Percentiles rank a stretch among this genome's conserved stretches.
phyloP scores from a whole-genome alignment of 1,284 basidiomycete species.

The Uromyces viciae-fabae region DNA sequence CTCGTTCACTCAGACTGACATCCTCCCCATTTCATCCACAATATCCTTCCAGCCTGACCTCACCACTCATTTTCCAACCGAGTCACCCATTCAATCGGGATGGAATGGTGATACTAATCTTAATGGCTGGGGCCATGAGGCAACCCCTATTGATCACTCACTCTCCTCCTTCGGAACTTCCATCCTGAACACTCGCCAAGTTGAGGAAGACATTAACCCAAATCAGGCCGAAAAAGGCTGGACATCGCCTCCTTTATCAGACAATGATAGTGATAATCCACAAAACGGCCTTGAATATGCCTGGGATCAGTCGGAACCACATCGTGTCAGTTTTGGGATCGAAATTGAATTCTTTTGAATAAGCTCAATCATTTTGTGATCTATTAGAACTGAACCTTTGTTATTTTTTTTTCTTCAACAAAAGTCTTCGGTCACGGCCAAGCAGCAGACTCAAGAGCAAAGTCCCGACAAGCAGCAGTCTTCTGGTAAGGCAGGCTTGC shows the following conservation, averaged over 20 bases:
- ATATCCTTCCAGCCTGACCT: neutral
- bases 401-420: neutral
- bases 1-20: conserved; percentile 6
- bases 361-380: neutral
- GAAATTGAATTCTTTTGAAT: neutral
- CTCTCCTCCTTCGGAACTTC: conserved; percentile 9
- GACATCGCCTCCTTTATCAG: conserved; percentile 7
- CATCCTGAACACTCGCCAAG: neutral
- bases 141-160: neutral
- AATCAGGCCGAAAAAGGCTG: conserved; percentile 1
- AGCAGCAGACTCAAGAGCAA: neutral
- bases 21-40: conserved; percentile 3
- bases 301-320: conserved; percentile 10
- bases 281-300: neutral
- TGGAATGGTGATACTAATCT: conserved; percentile 36
- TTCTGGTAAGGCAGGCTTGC: conserved; percentile 3
- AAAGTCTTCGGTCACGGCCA: conserved; percentile 8
- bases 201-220: neutral
- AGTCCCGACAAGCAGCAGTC: neutral
- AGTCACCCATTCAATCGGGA: conserved; percentile 14
- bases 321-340: neutral
- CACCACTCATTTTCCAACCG: neutral
- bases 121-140: conserved; percentile 18
- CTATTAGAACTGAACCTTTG: neutral
- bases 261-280: neutral